A percentile compares a stretch with the other conserved stretches of the same genome.
Evolutionary conservation across 495 filamentous ascomycete species (phyloP).

Genomic region (Cercophora sp.): DNA sequence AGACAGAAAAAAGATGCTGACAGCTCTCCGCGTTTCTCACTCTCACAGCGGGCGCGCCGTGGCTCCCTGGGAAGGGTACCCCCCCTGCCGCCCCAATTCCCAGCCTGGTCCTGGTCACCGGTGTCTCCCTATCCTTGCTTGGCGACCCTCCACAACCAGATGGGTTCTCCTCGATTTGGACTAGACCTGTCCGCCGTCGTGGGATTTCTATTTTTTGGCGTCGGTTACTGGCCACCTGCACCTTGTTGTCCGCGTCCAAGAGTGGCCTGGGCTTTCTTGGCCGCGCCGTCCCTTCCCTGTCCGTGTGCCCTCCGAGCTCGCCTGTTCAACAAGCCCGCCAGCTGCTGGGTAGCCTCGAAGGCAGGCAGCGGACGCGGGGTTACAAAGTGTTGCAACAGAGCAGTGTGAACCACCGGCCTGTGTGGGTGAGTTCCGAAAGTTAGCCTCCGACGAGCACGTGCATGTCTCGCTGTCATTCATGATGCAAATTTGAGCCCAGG

Average conservation of each 20-base stretch:
- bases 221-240: slow-evolving; percentile 1
- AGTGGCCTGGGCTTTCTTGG: slow-evolving; percentile 6
- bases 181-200: slow-evolving; percentile 20
- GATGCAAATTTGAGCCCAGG: background rate
- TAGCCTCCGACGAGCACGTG: slow-evolving; percentile 8
- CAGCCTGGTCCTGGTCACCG: slow-evolving; percentile 21
- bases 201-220: slow-evolving; percentile 12
- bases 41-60: background rate
- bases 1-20: background rate
- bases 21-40: background rate
- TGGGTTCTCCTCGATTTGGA: slow-evolving; percentile 21
- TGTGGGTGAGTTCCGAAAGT: no score
- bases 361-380: no score
- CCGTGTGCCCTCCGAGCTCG: background rate
- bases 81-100: slow-evolving; percentile 9
- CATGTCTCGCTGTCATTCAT: slow-evolving; percentile 15
- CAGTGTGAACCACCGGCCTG: no score
- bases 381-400: no score
- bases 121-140: slow-evolving; percentile 25
- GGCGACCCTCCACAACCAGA: slow-evolving; percentile 15
- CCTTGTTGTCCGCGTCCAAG: background rate
- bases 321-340: no score
- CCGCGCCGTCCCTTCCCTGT: background rate
- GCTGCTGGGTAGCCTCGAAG: no score
- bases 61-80: slow-evolving; percentile 11